Conservation (phyloP, 2,329 filamentous ascomycete genomes). For the Claviceps humidiphila region DNA sequence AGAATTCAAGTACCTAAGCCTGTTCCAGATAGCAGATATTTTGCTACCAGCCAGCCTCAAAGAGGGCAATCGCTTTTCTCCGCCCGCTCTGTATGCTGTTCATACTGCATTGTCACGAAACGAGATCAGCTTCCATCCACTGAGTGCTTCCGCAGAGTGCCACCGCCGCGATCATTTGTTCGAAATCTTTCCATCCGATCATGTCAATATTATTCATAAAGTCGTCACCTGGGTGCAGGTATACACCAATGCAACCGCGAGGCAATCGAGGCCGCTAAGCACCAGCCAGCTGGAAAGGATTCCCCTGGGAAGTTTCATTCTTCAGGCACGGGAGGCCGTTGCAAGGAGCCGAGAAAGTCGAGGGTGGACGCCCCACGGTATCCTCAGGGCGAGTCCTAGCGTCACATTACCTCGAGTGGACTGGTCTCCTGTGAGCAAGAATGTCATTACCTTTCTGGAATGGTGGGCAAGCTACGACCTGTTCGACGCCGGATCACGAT, state of each 20-base stretch:
- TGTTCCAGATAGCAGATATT: slow-evolving; percentile 36
- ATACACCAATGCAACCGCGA: slow-evolving; percentile 13
- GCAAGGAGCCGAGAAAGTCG: slow-evolving; percentile 36
- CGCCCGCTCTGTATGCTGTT: slow-evolving; percentile 51
- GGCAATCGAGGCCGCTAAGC: slow-evolving; percentile 7
- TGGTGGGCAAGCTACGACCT: slow-evolving; percentile 48
- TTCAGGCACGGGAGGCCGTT: slow-evolving; percentile 36
- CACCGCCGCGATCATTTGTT: slow-evolving; percentile 43
- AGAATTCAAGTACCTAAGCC: slow-evolving; percentile 31
- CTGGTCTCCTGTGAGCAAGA: slow-evolving; percentile 21
- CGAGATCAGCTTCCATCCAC: slow-evolving; percentile 44
- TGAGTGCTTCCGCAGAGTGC: slow-evolving; percentile 33
- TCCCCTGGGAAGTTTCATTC: slow-evolving; percentile 31
- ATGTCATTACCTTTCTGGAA: slow-evolving; percentile 56
- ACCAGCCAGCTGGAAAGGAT: slow-evolving; percentile 10
- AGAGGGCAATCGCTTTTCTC: slow-evolving; percentile 24
- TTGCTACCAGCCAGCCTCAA: slow-evolving; percentile 26
- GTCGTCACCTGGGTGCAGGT: slow-evolving; percentile 21
- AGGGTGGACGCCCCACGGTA: slow-evolving; percentile 36
- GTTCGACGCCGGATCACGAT: slow-evolving; percentile 36
- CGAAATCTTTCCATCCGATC: slow-evolving; percentile 33
- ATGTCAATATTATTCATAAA: slow-evolving; percentile 17
- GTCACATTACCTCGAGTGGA: slow-evolving; percentile 10
- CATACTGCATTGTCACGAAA: slow-evolving; percentile 49
- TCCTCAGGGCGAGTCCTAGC: slow-evolving; percentile 20